These are phyloP conservation scores for Pontederia crassipes DNA, from an alignment of 176 grass and related monocot genomes.

Conservation along the genomic window DNA sequence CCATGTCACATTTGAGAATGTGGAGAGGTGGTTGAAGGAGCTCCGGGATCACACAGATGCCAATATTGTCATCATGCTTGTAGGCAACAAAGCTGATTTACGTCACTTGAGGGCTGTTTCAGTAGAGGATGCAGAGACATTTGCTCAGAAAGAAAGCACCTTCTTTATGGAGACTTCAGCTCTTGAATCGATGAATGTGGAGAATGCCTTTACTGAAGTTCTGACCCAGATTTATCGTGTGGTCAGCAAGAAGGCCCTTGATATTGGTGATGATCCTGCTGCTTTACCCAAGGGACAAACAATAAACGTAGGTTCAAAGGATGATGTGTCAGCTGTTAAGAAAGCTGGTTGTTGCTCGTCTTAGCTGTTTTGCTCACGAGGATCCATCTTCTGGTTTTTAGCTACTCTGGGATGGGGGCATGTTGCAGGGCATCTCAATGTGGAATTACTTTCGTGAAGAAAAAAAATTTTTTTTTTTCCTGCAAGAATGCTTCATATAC, in stretches of 20 bases:
- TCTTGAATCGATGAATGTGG: conserved; percentile 5
- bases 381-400: too few species aligned
- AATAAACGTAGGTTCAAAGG: background rate
- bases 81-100: conserved; percentile 11
- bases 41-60: conserved; percentile 10
- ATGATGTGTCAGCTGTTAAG: background rate
- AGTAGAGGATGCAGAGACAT: background rate
- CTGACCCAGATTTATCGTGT: conserved; percentile 7
- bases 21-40: conserved; percentile 9
- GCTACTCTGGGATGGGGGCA: too few species aligned
- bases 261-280: background rate
- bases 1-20: conserved; percentile 5
- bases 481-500: too few species aligned
- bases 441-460: too few species aligned
- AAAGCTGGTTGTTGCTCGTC: too few species aligned
- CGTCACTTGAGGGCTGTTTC: conserved; percentile 4
- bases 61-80: conserved; percentile 11
- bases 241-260: conserved; percentile 6
- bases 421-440: too few species aligned
- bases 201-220: conserved; percentile 1
- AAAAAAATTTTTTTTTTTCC: too few species aligned
- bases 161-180: conserved; percentile 13
- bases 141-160: conserved; percentile 3
- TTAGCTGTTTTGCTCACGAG: too few species aligned
- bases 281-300: conserved; percentile 2